These are phyloP conservation scores for Penicillium sp. DNA, from an alignment of 2,329 filamentous ascomycete species.

Conservation along the genomic window DNA sequence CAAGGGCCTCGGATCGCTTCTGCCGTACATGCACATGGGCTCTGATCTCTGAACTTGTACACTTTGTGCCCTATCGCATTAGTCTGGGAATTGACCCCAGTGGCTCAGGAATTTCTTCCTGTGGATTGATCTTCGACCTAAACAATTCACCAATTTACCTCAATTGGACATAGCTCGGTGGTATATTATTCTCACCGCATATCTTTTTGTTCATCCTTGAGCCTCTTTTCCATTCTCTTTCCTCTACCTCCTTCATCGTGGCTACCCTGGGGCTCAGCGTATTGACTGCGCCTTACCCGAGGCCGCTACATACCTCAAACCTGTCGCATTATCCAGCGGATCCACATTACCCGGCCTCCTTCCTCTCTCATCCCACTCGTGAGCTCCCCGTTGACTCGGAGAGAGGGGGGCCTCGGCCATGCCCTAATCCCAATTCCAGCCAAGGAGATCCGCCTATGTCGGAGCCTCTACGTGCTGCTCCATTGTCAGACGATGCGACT, in stretches of 20 bases:
- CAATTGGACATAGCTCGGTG: slow-evolving; percentile 1
- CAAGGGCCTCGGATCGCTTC: slow-evolving; percentile 12
- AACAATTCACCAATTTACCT: slow-evolving; percentile 3
- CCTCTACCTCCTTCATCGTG: slow-evolving; percentile 33
- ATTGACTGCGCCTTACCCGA: slow-evolving; percentile 35
- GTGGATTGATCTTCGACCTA: background rate
- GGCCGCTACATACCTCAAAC: slow-evolving; percentile 32
- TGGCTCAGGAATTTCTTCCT: background rate
- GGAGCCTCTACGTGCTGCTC: slow-evolving; percentile 31
- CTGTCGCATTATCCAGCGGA: slow-evolving; percentile 28
- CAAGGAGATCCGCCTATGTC: slow-evolving; percentile 42
- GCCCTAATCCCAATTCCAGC: slow-evolving; percentile 30
- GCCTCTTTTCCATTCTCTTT: slow-evolving; percentile 1
- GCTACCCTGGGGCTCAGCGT: slow-evolving; percentile 42
- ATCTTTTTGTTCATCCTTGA: background rate
- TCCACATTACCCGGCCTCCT: slow-evolving; percentile 29
- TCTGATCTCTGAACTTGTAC: slow-evolving; percentile 6
- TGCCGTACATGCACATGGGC: slow-evolving; percentile 14
- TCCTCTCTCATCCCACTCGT: slow-evolving; percentile 40
- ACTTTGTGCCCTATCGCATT: background rate
- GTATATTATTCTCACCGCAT: background rate
- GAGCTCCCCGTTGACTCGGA: slow-evolving; percentile 34
- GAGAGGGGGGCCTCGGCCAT: slow-evolving; percentile 43
- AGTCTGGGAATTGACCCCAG: background rate
- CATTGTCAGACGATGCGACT: slow-evolving; percentile 30